phyloP scores from a whole-genome alignment of 129 eudicot species.

The Arctium minus region DNA sequence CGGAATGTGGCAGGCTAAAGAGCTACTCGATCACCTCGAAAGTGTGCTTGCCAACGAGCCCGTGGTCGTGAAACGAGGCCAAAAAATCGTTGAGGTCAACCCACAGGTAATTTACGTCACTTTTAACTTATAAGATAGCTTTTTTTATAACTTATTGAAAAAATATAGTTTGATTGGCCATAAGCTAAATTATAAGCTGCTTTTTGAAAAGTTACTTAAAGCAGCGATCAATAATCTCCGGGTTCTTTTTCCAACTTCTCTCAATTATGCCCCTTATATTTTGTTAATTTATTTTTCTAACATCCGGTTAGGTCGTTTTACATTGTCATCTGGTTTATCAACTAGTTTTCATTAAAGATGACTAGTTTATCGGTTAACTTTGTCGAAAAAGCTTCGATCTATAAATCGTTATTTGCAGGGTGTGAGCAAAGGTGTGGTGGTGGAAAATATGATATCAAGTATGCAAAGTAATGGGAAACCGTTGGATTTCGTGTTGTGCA shows the following conservation, averaged over 20 bases:
- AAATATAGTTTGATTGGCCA: no score
- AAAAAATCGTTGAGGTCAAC: conserved; percentile 89
- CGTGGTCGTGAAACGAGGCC: conserved; percentile 85
- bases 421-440: conserved; percentile 90
- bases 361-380: background rate
- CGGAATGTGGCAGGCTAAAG: conserved; percentile 83
- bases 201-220: no score
- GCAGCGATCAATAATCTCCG: no score
- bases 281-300: no score
- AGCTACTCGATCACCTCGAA: conserved; percentile 92
- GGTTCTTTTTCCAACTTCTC: no score
- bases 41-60: conserved; percentile 96
- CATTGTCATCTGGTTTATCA: no score
- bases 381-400: background rate
- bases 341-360: no score
- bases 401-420: conserved; percentile 41
- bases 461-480: conserved; percentile 54
- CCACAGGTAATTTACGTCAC: conserved; percentile 72
- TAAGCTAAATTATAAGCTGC: no score
- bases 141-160: no score
- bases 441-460: conserved; percentile 56
- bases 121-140: no score
- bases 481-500: conserved; percentile 80
- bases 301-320: no score
- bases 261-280: no score